Evolutionary conservation across 2,329 filamentous ascomycete species (phyloP).

Genomic region (Alternaria burnsii): DNA sequence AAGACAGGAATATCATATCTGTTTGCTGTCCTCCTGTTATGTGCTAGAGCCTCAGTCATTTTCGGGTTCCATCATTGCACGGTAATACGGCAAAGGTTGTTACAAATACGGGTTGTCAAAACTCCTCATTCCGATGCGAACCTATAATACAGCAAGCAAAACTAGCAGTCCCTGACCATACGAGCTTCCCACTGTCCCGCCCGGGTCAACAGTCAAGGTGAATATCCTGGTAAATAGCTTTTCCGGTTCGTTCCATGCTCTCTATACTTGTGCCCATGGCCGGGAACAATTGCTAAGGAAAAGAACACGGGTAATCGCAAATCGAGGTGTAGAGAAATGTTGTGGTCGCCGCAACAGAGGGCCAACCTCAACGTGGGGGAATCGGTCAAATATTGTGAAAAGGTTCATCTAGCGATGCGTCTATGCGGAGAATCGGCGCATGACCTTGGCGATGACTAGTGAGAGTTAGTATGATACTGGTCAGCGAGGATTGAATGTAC

Average conservation of each 20-base stretch:
- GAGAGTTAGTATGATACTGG: constrained; percentile 23
- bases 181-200: constrained; percentile 9
- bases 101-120: constrained; percentile 6
- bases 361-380: constrained; percentile 21
- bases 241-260: constrained; percentile 23
- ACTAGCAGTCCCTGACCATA: constrained; percentile 25
- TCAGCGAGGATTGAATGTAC: constrained; percentile 41
- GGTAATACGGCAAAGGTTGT: not conserved
- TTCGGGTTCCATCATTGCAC: not conserved
- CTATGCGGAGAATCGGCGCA: constrained; percentile 79
- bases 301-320: constrained; percentile 12
- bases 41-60: not conserved
- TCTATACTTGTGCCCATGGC: constrained; percentile 24
- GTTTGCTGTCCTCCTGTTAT: not conserved
- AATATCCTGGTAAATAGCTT: constrained; percentile 31
- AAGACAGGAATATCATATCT: not conserved
- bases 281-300: constrained; percentile 14
- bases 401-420: not conserved
- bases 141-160: constrained; percentile 48
- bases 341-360: constrained; percentile 32
- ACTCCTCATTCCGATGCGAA: constrained; percentile 34
- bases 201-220: constrained; percentile 20
- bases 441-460: constrained; percentile 92
- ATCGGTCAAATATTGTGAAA: constrained; percentile 18
- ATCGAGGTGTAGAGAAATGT: constrained; percentile 8